Conservation (phyloP, 2,329 filamentous ascomycete species). For the Talaromyces sp. region DNA sequence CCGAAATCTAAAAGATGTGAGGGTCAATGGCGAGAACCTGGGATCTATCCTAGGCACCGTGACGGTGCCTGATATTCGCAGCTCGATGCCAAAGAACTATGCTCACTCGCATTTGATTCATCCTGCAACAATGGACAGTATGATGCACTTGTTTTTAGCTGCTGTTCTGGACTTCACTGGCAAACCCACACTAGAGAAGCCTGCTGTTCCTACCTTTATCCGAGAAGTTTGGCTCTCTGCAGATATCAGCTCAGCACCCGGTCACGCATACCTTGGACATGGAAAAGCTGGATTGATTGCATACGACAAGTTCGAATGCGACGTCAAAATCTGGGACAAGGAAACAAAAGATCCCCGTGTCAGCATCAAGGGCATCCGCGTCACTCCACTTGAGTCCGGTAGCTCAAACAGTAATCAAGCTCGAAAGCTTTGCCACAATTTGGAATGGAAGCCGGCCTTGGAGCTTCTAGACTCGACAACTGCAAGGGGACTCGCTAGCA, state of each 20-base stretch:
- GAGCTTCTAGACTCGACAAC: constrained; percentile 16
- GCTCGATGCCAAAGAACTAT: constrained; percentile 28
- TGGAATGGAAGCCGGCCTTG: constrained; percentile 23
- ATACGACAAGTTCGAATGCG: constrained; percentile 15
- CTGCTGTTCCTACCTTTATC: constrained; percentile 26
- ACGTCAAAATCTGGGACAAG: constrained; percentile 18
- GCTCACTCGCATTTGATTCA: constrained; percentile 30
- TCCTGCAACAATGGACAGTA: constrained; percentile 30
- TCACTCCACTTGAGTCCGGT: constrained; percentile 22
- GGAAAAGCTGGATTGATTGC: constrained; percentile 18
- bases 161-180: constrained; percentile 20
- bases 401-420: constrained; percentile 9
- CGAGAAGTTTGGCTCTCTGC: constrained; percentile 28
- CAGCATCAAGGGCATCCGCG: constrained; percentile 21
- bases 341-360: constrained; percentile 13
- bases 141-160: constrained; percentile 25
- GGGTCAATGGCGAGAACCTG: constrained; percentile 12
- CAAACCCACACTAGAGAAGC: constrained; percentile 15
- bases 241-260: constrained; percentile 16
- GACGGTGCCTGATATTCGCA: constrained; percentile 22
- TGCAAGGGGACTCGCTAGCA: constrained; percentile 11
- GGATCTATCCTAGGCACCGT: constrained; percentile 20
- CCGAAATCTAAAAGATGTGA: constrained; percentile 22
- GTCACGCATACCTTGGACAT: constrained; percentile 19
- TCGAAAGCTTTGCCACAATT: constrained; percentile 18